Evolutionary conservation across 495 filamentous ascomycete species (phyloP).

Genomic region (Aspergillus avenaceus): DNA sequence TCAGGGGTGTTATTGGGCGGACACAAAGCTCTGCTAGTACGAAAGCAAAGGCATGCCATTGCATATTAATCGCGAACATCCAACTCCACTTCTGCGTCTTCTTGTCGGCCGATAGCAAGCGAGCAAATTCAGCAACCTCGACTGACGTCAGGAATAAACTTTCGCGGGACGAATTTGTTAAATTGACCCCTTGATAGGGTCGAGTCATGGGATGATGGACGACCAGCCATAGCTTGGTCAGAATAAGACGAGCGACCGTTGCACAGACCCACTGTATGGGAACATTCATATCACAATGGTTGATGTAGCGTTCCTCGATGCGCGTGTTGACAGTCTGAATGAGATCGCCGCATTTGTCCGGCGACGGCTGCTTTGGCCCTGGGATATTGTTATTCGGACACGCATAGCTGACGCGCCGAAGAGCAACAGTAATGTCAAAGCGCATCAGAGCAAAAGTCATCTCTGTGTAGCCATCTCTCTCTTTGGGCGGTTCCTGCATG

Average conservation of each 20-base stretch:
- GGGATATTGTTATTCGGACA: conserved; percentile 24
- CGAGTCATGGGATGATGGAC: conserved; percentile 57
- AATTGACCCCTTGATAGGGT: conserved; percentile 19
- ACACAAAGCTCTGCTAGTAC: conserved; percentile 70
- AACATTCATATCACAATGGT: conserved; percentile 53
- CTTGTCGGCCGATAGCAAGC: conserved; percentile 56
- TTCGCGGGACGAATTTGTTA: conserved; percentile 59
- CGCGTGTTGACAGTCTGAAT: conserved; percentile 58
- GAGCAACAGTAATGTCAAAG: conserved; percentile 52
- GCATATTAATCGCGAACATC: conserved; percentile 77
- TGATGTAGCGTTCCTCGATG: conserved; percentile 60
- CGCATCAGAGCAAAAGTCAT: conserved; percentile 75
- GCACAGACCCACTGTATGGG: conserved; percentile 69
- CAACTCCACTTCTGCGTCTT: conserved; percentile 68
- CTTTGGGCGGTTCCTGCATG: conserved; percentile 54
- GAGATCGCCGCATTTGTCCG: conserved; percentile 57
- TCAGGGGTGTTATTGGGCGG: conserved; percentile 61
- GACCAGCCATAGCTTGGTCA: conserved; percentile 65
- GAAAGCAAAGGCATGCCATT: conserved; percentile 79
- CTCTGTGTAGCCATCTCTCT: conserved; percentile 63
- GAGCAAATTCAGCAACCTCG: conserved; percentile 72
- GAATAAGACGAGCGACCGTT: conserved; percentile 63
- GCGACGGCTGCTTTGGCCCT: conserved; percentile 14
- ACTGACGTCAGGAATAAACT: conserved; percentile 71
- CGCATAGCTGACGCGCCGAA: conserved; percentile 38